Percentiles rank a stretch among this genome's conserved stretches.
These are phyloP conservation scores for Aspergillus hiratsukae DNA, from an alignment of 2,329 filamentous ascomycete genomes.

Conservation along the genomic window DNA sequence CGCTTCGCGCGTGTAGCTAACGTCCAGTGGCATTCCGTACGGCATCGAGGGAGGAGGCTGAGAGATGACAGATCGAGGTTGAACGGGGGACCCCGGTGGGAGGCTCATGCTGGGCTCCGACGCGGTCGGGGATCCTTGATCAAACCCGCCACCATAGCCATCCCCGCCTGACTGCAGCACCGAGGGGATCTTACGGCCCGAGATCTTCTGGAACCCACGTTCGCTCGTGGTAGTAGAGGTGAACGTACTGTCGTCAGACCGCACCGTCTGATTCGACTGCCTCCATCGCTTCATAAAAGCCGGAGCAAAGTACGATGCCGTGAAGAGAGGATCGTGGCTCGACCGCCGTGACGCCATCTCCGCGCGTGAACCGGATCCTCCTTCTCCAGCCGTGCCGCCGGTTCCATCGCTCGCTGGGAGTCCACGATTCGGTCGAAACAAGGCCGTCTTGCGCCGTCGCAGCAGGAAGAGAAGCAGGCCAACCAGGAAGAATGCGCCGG, in stretches of 20 bases:
- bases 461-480: constrained; percentile 32
- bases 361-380: constrained; percentile 12
- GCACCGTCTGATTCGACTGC: constrained; percentile 28
- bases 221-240: constrained; percentile 35
- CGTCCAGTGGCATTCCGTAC: constrained; percentile 28
- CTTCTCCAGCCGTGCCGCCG: constrained; percentile 11
- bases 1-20: constrained; percentile 27
- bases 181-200: constrained; percentile 45
- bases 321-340: constrained; percentile 36
- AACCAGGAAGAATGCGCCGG: constrained; percentile 53
- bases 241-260: constrained; percentile 23
- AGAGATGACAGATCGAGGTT: constrained; percentile 17
- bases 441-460: constrained; percentile 47
- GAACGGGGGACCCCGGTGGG: constrained; percentile 21
- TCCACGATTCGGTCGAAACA: constrained; percentile 13
- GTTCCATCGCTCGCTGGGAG: constrained; percentile 23
- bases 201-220: constrained; percentile 47
- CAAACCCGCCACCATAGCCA: constrained; percentile 39
- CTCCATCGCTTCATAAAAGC: constrained; percentile 40
- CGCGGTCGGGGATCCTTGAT: constrained; percentile 28
- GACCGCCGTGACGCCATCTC: constrained; percentile 36
- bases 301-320: constrained; percentile 34
- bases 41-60: constrained; percentile 27
- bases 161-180: constrained; percentile 45
- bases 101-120: constrained; percentile 21